A percentile compares a stretch with the other conserved stretches of the same genome.
Evolutionary conservation across 1,284 basidiomycete species (phyloP).

Genomic region (Malassezia vespertilionis): DNA sequence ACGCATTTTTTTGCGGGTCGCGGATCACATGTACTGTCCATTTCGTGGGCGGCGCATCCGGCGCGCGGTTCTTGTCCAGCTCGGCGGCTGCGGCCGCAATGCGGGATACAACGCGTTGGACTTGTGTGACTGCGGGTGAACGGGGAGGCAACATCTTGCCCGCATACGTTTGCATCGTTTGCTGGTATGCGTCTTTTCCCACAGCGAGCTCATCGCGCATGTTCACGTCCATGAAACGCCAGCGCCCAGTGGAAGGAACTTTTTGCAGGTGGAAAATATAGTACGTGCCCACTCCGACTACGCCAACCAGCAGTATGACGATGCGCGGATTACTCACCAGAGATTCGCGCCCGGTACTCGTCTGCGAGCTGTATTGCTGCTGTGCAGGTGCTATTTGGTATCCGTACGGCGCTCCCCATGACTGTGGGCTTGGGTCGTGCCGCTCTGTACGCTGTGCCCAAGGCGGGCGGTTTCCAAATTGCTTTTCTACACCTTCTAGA

Average conservation of each 20-base stretch:
- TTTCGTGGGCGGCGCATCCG: conserved; percentile 18
- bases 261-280: conserved; percentile 39
- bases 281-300: conserved; percentile 30
- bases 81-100: conserved; percentile 65
- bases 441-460: too few species aligned
- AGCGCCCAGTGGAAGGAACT: conserved; percentile 40
- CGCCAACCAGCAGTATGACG: conserved; percentile 21
- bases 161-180: conserved; percentile 56
- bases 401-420: too few species aligned
- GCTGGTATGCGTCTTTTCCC: conserved; percentile 53
- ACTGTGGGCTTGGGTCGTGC: too few species aligned
- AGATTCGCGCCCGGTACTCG: too few species aligned
- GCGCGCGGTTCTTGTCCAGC: conserved; percentile 14
- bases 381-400: too few species aligned
- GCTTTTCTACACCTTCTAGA: too few species aligned
- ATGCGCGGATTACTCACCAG: conserved; percentile 20
- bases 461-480: too few species aligned
- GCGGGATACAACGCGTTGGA: conserved; percentile 56
- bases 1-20: conserved; percentile 64
- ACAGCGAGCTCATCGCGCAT: conserved; percentile 29
- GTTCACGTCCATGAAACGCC: conserved; percentile 41
- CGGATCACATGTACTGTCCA: conserved; percentile 75
- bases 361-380: too few species aligned
- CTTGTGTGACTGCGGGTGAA: conserved; percentile 58
- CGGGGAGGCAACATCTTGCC: conserved; percentile 58